Base-by-base conservation (phyloP, 352 stramenopile genomes). In the Phytophthora ramorum region DNA sequence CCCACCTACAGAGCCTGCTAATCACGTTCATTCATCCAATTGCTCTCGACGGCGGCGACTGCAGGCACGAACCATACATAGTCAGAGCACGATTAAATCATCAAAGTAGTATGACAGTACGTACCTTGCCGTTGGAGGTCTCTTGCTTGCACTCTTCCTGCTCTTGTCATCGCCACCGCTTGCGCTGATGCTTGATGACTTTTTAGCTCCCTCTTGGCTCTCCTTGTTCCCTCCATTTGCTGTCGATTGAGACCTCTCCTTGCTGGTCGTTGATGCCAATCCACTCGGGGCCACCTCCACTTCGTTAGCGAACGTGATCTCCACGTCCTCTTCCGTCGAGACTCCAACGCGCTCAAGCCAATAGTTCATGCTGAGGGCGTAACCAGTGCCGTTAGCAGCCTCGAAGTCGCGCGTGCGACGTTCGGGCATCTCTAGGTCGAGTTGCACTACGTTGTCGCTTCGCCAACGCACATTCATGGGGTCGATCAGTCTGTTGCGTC, bases 341-440 rank as follows among this genome's bases (percentile, higher is more conserved):
- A 74, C 63, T 32, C 71, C 75, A 0, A 87, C 62, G 12, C 77
- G 76, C 16, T 87, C 80, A 24, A 91, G 72, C 77, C 71, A 93
- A 52, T 83, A 90, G 52, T 85, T 86, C 81, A 90, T 92, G 49
- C 66, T 79, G 14, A 43, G 56, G 1, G 66, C 69, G 26, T 67
- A 83, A 13, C 80, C 76, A 40, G 81, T 70, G 16, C 70, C 65
- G 19, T 74, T 83, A 12, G 73, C 76, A 30, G 83, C 73, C 43
- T 95, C 83, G 63, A 93, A 92, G 66, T 95, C 89, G 22, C 89
- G 78, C 1, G 89, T 96, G 22, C 79, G 85, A 6, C 84, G 82
- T 55, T 93, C 81, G 6, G 90, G 83, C 79, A 96, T 93, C 24
- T 97, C 92, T 69, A 98, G 81, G 24, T 98, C 93, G 7, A 98